phyloP scores from a whole-genome alignment of 2,329 filamentous ascomycete genomes.

The Trichophyton simii region DNA sequence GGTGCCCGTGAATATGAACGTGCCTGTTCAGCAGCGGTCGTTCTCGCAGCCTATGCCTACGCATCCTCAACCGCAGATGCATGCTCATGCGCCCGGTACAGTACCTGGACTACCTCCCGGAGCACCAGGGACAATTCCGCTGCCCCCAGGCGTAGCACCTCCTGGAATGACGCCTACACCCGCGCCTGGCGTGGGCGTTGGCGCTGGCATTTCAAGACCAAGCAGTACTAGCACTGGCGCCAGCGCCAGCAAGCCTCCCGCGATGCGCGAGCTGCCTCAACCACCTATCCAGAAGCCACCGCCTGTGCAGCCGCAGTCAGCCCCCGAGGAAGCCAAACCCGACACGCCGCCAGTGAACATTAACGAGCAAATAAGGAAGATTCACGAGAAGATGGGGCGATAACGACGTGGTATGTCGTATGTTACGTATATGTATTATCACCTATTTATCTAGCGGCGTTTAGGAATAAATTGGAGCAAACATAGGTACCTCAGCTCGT shows the following conservation, averaged over 20 bases:
- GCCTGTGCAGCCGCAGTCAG: background rate
- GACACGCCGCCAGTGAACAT: slow-evolving; percentile 50
- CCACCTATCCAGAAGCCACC: slow-evolving; percentile 7
- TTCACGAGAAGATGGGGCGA: slow-evolving; percentile 45
- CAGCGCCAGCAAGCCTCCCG: background rate
- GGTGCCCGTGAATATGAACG: slow-evolving; percentile 38
- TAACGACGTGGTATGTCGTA: slow-evolving; percentile 6
- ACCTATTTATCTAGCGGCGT: no score
- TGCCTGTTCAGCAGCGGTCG: background rate
- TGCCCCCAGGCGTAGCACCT: slow-evolving; percentile 43
- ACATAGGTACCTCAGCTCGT: no score
- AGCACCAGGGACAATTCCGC: background rate
- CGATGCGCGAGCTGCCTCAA: background rate
- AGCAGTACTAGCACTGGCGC: background rate
- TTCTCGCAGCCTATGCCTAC: background rate
- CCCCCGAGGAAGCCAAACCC: slow-evolving; percentile 7
- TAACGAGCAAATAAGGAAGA: slow-evolving; percentile 68
- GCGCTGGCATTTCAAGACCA: slow-evolving; percentile 34
- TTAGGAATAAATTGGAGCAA: no score
- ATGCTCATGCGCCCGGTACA: slow-evolving; percentile 1
- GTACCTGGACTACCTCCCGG: background rate
- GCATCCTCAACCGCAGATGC: background rate
- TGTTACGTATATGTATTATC: background rate
- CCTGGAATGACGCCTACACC: slow-evolving; percentile 8
- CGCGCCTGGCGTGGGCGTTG: slow-evolving; percentile 1